Base-by-base conservation (phyloP, 1,284 basidiomycete genomes). In the Tetrapyrgos nigripes region DNA sequence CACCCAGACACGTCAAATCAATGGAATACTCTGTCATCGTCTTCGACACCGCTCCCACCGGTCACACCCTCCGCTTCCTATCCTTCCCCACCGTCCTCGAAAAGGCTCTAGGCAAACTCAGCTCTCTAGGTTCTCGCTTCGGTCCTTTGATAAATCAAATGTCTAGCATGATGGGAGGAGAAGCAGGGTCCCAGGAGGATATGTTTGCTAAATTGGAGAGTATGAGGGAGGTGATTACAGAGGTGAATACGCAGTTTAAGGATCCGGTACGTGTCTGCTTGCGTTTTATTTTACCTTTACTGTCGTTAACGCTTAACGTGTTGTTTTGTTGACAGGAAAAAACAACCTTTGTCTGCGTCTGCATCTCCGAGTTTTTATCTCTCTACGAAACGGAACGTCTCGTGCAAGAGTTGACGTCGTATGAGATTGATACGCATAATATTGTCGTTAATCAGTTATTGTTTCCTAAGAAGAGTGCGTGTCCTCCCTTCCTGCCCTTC, bases 1-100 rank as follows among this genome's bases (percentile, higher is more conserved):
- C 8, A 19, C 46, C 1, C 65, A 97, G 94, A 72, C 96, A 98
- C 75, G 97, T 99, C 76, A 98, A 99, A 78, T 97, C 94, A n/a
- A 98, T 99, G 97, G 90, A 98, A 77, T 99, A 97, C 80, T 96
- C 94, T 23, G 94, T 97, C 58, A 98, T 99, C 70, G 96, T 99
- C 27, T 99, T 99, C 70, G 97, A 99, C 74, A 99, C 97, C 1
- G 97, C 97, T 37, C 97, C 97, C 2, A 99, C 97, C 6, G 97
- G 97, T 2, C 97, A 99, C 77, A 99, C 97, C 0, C 84, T 99
- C 4, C 94, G 97, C 37, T 99, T 99, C 83, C 83, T 99, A 46
- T 97, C 95, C 14, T 99, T 99, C 86, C 97, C 97, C 0, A 92
- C 91, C 10, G 97, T 99, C 1, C 85, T 99, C 8, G 97, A 98